Evolutionary conservation across 2,329 filamentous ascomycete species (phyloP).

Genomic region (Fusarium nelsonii): DNA sequence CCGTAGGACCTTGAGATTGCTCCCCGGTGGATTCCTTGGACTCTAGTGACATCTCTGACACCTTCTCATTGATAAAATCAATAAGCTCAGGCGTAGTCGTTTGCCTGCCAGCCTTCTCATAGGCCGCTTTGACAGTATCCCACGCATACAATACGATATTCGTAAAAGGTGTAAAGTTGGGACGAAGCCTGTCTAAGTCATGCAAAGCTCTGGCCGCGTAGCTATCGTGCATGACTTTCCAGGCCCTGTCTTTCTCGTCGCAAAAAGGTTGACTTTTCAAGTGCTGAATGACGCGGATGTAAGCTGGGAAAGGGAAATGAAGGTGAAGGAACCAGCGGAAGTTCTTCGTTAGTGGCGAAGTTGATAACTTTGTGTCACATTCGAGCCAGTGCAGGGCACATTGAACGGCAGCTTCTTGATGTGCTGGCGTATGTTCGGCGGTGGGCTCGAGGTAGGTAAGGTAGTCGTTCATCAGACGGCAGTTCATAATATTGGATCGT

Average conservation of each 20-base stretch:
- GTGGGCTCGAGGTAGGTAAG: constrained; percentile 44
- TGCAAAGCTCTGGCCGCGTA: neutral
- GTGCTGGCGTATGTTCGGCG: constrained; percentile 43
- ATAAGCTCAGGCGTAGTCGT: neutral
- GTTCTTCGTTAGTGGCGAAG: constrained; percentile 49
- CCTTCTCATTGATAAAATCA: neutral
- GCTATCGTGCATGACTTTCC: constrained; percentile 14
- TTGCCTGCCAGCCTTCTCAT: neutral
- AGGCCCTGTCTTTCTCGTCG: neutral
- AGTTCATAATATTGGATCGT: constrained; percentile 60
- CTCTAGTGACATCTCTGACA: neutral
- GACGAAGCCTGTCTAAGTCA: neutral
- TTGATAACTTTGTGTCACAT: constrained; percentile 53
- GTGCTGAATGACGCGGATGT: constrained; percentile 55
- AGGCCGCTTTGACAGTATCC: neutral
- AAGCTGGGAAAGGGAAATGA: constrained; percentile 57
- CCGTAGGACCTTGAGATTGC: fast-evolving
- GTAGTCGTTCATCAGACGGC: constrained; percentile 63
- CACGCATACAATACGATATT: constrained; percentile 6
- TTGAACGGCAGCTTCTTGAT: constrained; percentile 48
- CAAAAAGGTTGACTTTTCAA: constrained; percentile 36
- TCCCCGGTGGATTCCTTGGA: fast-evolving
- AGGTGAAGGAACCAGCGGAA: constrained; percentile 55
- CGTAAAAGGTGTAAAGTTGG: neutral
- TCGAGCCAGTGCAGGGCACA: constrained; percentile 54